These are phyloP conservation scores for Platanus orientalis DNA, from an alignment of 164 flowering plant genomes.

Conservation along the genomic window DNA sequence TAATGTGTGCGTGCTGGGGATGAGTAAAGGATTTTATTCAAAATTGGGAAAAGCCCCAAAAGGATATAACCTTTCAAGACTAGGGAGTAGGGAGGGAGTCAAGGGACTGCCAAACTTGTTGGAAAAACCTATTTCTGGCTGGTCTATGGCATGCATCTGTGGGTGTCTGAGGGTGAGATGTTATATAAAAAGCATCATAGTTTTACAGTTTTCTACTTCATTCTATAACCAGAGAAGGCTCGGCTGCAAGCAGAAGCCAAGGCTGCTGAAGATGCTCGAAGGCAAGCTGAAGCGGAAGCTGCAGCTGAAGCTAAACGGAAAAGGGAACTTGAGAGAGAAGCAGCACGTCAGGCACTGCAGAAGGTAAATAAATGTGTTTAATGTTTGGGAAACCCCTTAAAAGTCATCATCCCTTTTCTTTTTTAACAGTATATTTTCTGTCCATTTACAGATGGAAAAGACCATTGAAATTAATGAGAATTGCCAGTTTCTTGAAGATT, in stretches of 20 bases:
- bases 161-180: no score
- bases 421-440: neutral
- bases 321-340: conserved; percentile 85
- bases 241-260: conserved; percentile 82
- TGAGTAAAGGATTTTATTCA: no score
- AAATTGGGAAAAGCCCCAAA: neutral
- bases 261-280: conserved; percentile 86
- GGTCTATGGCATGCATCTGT: neutral
- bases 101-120: no score
- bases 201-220: neutral
- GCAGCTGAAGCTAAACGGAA: conserved; percentile 70
- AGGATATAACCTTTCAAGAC: neutral
- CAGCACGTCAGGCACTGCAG: conserved; percentile 75
- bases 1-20: neutral
- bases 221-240: conserved; percentile 58
- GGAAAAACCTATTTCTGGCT: no score
- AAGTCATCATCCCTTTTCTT: no score
- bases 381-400: no score
- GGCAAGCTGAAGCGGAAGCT: conserved; percentile 66
- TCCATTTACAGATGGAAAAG: conserved; percentile 69
- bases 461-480: conserved; percentile 89
- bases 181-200: neutral
- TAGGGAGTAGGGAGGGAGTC: no score
- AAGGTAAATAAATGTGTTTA: conserved; percentile 35
- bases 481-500: conserved; percentile 61